Conservation (phyloP, 106 monocot genomes). For the Dactylorhiza incarnata region DNA sequence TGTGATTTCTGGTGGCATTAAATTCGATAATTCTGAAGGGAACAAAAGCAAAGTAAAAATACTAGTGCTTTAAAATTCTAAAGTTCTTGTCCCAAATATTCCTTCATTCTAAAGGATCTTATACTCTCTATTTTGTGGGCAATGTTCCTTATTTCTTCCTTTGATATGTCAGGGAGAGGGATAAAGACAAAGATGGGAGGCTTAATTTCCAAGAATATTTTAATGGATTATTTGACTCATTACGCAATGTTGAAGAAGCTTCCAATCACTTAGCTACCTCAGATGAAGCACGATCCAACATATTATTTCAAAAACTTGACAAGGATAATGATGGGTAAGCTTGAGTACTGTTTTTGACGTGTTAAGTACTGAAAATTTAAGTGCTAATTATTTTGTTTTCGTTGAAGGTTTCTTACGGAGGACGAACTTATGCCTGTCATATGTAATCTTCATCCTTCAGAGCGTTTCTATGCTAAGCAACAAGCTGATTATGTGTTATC, state of each 20-base stretch:
- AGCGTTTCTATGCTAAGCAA: conserved; percentile 78
- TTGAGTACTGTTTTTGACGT: conserved; percentile 2
- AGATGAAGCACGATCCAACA: conserved; percentile 42
- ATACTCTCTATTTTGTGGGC: neutral
- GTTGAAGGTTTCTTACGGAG: conserved; percentile 56
- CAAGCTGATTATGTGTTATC: conserved; percentile 73
- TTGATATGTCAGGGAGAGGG: conserved; percentile 54
- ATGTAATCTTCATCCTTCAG: conserved; percentile 73
- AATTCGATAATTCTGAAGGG: neutral
- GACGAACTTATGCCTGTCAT: conserved; percentile 66
- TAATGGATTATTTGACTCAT: conserved; percentile 62
- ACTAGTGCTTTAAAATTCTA: neutral
- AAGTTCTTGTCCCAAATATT: neutral
- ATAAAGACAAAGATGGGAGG: conserved; percentile 81
- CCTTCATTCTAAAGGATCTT: neutral
- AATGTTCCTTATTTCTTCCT: neutral
- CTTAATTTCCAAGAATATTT: conserved; percentile 83
- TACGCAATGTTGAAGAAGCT: conserved; percentile 48
- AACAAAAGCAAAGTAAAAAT: neutral
- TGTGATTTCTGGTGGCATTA: neutral
- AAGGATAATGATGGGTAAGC: conserved; percentile 65
- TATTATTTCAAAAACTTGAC: conserved; percentile 69
- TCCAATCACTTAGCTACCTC: conserved; percentile 33
- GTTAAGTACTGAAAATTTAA: neutral
- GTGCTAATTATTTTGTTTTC: conserved; percentile 13